Base-by-base conservation (phyloP, 1,139 yeast genomes). In the Scheffersomyces insectosa region DNA sequence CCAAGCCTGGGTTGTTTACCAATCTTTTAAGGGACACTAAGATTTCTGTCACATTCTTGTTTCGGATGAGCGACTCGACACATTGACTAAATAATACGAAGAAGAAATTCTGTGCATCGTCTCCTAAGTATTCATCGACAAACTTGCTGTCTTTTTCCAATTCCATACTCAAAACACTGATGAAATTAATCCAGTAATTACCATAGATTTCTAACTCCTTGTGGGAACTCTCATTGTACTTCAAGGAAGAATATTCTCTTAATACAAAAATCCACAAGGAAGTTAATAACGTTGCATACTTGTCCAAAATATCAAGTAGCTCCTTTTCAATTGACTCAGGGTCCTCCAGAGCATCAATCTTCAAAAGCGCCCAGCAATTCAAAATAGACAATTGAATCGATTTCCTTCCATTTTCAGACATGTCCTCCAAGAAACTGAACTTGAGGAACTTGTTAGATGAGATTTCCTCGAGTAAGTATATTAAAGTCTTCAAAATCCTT, bases 311-410 rank as follows among this genome's bases (percentile, higher is more conserved):
- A 2, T 59, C 68, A 13, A 54, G 47, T 29, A 73, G 55, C 41
- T 70, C 76, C 1, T 63, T 56, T 39, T 70, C 77, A 13, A 56
- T 46, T 2, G 54, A 59, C 29, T 66, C 69, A 12, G 54, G 52
- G 30, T 58, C 56, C 5, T 60, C 63, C 4, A 65, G 55, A 3
- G 73, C 60, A 27, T 80, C 71, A 29, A 87, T 77, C 43, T 81
- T 82, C 40, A 93, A 67, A 40, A 83, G 79, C 0, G 98, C 97
- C 98, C 99, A 93, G 31, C 96, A 83, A 49, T 89, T 85, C 48
- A 93, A 70, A 33, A 89, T 79, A 0, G 95, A 80, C 15, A 89
- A 66, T 49, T 83, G 83, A 38, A 89, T 75, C 46, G 84, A 80
- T 40, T 80, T 79, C 49, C 81, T 80, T 1, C 91, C 85, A 48